Evolutionary conservation across 495 filamentous ascomycete genomes (phyloP).

Genomic region (Trichoderma gamsii): DNA sequence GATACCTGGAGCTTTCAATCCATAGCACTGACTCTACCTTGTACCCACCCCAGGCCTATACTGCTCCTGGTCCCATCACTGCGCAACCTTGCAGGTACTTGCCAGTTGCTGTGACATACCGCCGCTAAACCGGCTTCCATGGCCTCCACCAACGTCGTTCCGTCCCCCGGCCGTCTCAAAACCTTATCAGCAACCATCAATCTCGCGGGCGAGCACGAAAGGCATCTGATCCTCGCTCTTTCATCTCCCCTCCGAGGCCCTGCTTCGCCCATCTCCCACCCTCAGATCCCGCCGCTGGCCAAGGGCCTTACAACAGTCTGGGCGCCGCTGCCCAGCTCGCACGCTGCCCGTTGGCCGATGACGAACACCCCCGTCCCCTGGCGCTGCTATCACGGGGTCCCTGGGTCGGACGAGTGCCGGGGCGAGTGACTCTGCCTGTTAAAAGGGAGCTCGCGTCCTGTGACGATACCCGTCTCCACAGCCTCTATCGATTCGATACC

Average conservation of each 20-base stretch:
- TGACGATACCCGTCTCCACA: constrained; percentile 14
- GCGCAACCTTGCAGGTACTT: not conserved
- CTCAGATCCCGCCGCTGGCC: not conserved
- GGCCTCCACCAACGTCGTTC: not conserved
- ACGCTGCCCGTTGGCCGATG: constrained; percentile 2
- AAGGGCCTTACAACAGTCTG: not conserved
- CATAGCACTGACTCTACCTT: too few species aligned
- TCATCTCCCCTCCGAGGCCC: not conserved
- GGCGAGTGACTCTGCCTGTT: constrained; percentile 12
- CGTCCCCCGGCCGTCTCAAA: not conserved
- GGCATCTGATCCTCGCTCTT: not conserved
- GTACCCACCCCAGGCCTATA: too few species aligned
- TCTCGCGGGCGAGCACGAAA: not conserved
- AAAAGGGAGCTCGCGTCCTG: constrained; percentile 14
- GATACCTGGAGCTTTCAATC: not conserved
- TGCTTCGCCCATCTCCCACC: not conserved
- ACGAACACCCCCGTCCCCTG: constrained; percentile 8
- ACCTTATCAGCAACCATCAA: not conserved
- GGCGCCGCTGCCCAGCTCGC: not conserved
- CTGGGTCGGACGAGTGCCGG: constrained; percentile 11
- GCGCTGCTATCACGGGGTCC: constrained; percentile 4
- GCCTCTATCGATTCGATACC: constrained; percentile 11
- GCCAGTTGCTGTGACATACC: not conserved
- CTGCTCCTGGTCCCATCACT: too few species aligned
- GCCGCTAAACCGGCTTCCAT: not conserved